Percentiles rank a stretch among this genome's conserved stretches.
Evolutionary conservation across 139 green algal genomes (phyloP).

Genomic region (Coelastrella sp.): DNA sequence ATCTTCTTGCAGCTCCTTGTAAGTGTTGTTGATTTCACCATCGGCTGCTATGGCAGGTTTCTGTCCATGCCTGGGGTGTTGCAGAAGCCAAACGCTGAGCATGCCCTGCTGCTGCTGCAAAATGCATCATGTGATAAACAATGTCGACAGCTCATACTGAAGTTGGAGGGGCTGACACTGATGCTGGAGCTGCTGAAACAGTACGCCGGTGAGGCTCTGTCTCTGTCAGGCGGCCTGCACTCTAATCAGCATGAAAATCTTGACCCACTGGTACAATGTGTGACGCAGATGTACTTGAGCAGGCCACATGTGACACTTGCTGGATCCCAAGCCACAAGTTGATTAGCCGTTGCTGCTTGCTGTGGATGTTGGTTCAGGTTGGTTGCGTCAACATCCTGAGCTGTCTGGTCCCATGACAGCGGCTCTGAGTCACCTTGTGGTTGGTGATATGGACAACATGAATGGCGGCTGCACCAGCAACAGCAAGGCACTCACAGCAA

Average conservation of each 20-base stretch:
- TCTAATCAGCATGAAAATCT: too few species aligned
- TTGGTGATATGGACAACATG: not conserved
- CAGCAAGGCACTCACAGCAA: not conserved
- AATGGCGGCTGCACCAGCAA: not conserved
- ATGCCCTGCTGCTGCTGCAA: slow-evolving; percentile 29
- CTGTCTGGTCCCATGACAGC: not conserved
- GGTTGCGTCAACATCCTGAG: not conserved
- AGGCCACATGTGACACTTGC: not conserved
- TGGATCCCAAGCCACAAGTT: not conserved
- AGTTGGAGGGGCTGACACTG: not conserved
- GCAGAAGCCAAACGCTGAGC: slow-evolving; percentile 13
- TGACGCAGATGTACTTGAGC: too few species aligned
- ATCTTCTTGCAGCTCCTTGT: slow-evolving; percentile 1
- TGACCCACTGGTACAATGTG: too few species aligned
- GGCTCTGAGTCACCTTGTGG: not conserved
- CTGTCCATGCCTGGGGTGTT: not conserved
- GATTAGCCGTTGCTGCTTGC: not conserved
- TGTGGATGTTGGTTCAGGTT: not conserved
- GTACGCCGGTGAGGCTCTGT: not conserved
- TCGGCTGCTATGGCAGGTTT: not conserved
- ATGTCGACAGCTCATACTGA: not conserved
- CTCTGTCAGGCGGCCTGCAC: too few species aligned
- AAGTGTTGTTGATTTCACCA: too few species aligned
- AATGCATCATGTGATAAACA: not conserved
- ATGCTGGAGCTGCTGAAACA: slow-evolving; percentile 5